Evolutionary conservation across 306 rosid genomes (phyloP).

Genomic region (Quillaja saponaria): DNA sequence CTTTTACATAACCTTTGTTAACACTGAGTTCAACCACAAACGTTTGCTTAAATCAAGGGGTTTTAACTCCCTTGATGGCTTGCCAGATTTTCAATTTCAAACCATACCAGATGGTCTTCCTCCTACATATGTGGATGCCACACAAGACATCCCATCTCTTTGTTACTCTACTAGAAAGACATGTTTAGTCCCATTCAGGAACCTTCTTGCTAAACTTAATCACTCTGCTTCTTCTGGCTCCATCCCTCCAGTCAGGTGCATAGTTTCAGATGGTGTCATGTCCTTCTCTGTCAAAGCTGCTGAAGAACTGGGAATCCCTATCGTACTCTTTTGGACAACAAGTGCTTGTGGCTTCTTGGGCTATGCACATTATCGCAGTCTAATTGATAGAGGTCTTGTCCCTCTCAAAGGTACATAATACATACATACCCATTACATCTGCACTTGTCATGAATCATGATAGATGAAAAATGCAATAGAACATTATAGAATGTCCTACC

Average conservation of each 20-base stretch:
- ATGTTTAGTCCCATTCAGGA: neutral
- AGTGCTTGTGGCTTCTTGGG: neutral
- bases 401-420: slow-evolving; percentile 4
- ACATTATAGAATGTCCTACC: too few species aligned
- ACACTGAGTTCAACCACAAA: neutral
- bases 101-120: slow-evolving; percentile 22
- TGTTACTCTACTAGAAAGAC: neutral
- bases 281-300: slow-evolving; percentile 1
- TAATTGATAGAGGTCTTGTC: neutral
- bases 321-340: neutral
- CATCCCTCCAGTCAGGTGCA: neutral
- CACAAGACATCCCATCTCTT: neutral
- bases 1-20: slow-evolving; percentile 5
- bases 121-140: neutral
- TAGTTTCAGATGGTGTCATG: slow-evolving; percentile 6
- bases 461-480: too few species aligned
- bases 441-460: too few species aligned
- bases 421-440: neutral
- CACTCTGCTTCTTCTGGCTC: neutral
- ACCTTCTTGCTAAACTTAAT: slow-evolving; percentile 13
- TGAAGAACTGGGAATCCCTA: slow-evolving; percentile 5
- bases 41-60: slow-evolving; percentile 4
- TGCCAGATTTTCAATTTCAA: slow-evolving; percentile 1
- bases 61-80: neutral
- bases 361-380: neutral